phyloP scores from a whole-genome alignment of 2,329 filamentous ascomycete species.

The Arthrinium phaeospermum region DNA sequence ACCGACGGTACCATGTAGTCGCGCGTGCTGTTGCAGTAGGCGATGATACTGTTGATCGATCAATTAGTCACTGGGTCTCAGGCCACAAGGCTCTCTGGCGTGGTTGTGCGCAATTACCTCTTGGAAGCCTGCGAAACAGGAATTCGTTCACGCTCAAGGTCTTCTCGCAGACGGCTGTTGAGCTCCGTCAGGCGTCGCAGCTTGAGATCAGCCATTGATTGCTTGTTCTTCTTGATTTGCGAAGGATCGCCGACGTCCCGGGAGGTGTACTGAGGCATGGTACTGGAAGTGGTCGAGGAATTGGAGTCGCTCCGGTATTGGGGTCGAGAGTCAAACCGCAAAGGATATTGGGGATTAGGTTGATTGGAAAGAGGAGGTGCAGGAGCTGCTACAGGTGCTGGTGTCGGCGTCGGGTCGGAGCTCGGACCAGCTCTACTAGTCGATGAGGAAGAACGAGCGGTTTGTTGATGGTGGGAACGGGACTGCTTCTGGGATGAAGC shows the following conservation, averaged over 20 bases:
- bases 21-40: slow-evolving; percentile 96
- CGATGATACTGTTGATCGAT: slow-evolving; percentile 75
- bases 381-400: slow-evolving; percentile 8
- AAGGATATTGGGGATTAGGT: slow-evolving; percentile 16
- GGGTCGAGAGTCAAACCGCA: slow-evolving; percentile 18
- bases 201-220: slow-evolving; percentile 99
- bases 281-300: slow-evolving; percentile 38
- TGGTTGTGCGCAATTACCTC: slow-evolving; percentile 62
- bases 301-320: slow-evolving; percentile 25
- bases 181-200: slow-evolving; percentile 94
- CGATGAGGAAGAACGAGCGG: slow-evolving; percentile 13
- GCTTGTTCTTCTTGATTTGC: slow-evolving; percentile 89
- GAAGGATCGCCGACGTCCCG: slow-evolving; percentile 71
- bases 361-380: slow-evolving; percentile 14
- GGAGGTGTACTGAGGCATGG: slow-evolving; percentile 71
- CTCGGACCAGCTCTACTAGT: slow-evolving; percentile 28
- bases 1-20: slow-evolving; percentile 99
- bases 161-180: slow-evolving; percentile 93
- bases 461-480: slow-evolving; percentile 12
- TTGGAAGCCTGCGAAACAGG: slow-evolving; percentile 93
- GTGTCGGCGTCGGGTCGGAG: slow-evolving; percentile 19
- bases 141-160: slow-evolving; percentile 92
- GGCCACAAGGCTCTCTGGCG: neutral
- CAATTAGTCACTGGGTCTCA: slow-evolving; percentile 19
- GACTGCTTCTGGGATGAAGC: slow-evolving; percentile 13